Percentiles rank a stretch among this genome's conserved stretches.
Conservation (phyloP, 805 yeast species). For the Yarrowia hollandica region DNA sequence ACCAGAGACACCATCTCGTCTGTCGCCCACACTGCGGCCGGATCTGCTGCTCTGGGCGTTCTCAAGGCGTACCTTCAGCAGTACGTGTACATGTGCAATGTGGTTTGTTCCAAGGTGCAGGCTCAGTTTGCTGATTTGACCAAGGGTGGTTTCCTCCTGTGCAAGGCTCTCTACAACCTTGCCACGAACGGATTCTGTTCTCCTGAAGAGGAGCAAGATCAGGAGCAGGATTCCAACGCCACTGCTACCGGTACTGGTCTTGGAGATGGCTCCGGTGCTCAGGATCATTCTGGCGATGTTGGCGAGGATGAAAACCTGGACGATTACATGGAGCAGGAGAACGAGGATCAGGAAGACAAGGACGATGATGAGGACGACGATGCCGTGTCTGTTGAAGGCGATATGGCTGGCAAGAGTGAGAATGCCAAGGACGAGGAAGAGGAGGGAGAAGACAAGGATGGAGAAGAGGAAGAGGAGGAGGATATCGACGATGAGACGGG, state of each 20-base stretch:
- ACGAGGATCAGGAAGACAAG: conserved; percentile 64
- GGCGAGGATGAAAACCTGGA: conserved; percentile 89
- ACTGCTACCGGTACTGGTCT: conserved; percentile 85
- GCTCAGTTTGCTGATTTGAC: conserved; percentile 55
- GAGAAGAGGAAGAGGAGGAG: conserved; percentile 58
- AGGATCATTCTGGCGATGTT: conserved; percentile 75
- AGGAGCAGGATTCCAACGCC: conserved; percentile 59
- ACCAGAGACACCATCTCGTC: neutral
- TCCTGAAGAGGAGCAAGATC: conserved; percentile 72
- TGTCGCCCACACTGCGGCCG: conserved; percentile 41
- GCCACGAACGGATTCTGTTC: conserved; percentile 88
- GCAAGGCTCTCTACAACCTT: conserved; percentile 56
- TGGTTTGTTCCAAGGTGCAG: conserved; percentile 49
- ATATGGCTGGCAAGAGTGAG: conserved; percentile 92
- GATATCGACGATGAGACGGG: conserved; percentile 88
- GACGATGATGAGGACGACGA: conserved; percentile 51
- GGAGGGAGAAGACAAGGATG: conserved; percentile 50
- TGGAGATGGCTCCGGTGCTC: conserved; percentile 91
- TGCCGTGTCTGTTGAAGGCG: conserved; percentile 91
- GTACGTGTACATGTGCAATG: conserved; percentile 53
- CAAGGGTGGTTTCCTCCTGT: conserved; percentile 60
- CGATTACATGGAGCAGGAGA: conserved; percentile 69
- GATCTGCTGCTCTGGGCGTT: conserved; percentile 50
- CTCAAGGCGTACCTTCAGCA: conserved; percentile 63
- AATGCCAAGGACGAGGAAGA: conserved; percentile 70